phyloP scores from a whole-genome alignment of 176 grass and related monocot genomes.

The Themeda triandra region DNA sequence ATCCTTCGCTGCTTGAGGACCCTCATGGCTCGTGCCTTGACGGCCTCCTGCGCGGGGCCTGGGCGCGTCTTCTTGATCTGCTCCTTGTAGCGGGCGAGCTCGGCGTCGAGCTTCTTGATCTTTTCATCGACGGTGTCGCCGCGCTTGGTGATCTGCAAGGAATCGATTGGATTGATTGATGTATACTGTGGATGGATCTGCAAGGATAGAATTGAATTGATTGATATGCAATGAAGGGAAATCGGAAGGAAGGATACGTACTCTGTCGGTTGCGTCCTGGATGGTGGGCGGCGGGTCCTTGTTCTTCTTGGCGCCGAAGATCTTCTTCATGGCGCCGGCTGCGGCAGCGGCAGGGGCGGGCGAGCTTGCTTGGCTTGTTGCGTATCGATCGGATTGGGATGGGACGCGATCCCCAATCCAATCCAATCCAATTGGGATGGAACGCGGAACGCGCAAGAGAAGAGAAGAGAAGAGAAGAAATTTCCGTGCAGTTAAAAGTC shows the following conservation, averaged over 20 bases:
- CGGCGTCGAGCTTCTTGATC: conserved; percentile 90
- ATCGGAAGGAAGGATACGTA: neutral
- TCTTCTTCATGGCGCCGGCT: conserved; percentile 74
- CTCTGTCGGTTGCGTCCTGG: conserved; percentile 87
- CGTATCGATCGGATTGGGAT: neutral
- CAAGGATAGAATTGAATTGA: neutral
- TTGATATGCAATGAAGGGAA: neutral
- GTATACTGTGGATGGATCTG: neutral
- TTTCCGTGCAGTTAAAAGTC: no score
- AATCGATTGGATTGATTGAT: neutral
- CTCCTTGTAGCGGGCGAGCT: conserved; percentile 90
- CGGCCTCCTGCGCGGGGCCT: conserved; percentile 89
- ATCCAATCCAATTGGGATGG: no score
- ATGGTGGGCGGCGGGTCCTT: conserved; percentile 77
- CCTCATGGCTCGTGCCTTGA: conserved; percentile 94
- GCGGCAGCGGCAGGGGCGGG: no score
- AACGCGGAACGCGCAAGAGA: no score
- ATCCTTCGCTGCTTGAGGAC: conserved; percentile 93
- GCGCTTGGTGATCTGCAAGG: conserved; percentile 71
- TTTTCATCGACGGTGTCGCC: conserved; percentile 88
- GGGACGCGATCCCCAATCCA: neutral
- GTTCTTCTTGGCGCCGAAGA: conserved; percentile 97
- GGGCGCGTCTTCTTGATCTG: conserved; percentile 96
- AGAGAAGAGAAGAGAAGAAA: no score
- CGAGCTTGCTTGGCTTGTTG: neutral